Evolutionary conservation across 805 yeast species (phyloP), one percentile per base, ranked within the genome.

Genomic region (Teunomyces atbi): DNA sequence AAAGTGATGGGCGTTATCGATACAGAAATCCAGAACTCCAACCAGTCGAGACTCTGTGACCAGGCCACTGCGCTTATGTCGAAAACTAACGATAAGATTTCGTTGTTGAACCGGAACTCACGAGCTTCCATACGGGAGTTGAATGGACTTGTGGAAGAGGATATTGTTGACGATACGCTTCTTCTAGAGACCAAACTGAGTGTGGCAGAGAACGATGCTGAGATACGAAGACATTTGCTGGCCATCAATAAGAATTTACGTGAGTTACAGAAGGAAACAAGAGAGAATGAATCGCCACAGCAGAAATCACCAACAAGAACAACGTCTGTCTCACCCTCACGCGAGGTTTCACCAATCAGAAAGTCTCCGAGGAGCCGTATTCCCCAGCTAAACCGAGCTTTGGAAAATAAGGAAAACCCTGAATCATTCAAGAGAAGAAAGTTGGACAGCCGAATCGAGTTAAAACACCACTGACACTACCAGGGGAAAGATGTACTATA

Each of bases 351-450:
- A 13, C 53, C 53, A 4, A 6, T 15, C 7, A 30, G 47, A 20
- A 20, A 26, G 32, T 37, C 42, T 30, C 46, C 45, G 15, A 42
- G 27, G 13, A 42, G 40, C 18, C 41, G 41, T 23, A 46, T 46
- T 3, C 49, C 49, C 3, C 46, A 43, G 19, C 34, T 46, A 21
- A 16, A 37, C 19, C 28, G 44, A 6, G 30, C 27, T 3, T 26
- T 45, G 30, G 48, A 45, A 10, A 45, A 45, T 23, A 45, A 45
- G 40, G 48, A 45, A 10, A 42, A 45, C 32, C 37, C 43, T n/a
- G 42, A 34, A 20, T 44, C 45, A 5, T 10, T 19, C 19, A 46
- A 46, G 39, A 46, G 16, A 37, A 43, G 49, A 35, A 43, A 27
- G 27, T 29, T 46, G 26, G 47, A 30, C 27, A 21, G n/a, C 12